Percentiles rank a stretch among this genome's conserved stretches.
These are phyloP conservation scores for Starmera pachycereana DNA, from an alignment of 805 yeast species.

Conservation along the genomic window DNA sequence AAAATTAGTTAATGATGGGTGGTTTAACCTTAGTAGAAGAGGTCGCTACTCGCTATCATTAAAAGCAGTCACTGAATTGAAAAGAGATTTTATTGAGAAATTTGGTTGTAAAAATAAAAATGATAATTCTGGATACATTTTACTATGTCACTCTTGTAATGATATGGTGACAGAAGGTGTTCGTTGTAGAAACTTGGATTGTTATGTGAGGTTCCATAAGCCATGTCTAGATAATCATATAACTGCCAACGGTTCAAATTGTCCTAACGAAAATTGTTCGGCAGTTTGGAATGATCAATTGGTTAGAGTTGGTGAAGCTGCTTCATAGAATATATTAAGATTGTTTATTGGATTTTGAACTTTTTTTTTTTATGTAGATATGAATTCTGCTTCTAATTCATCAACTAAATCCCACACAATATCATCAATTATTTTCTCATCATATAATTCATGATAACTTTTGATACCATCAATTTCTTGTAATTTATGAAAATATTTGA, in stretches of 20 bases:
- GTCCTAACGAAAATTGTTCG: slow-evolving; percentile 23
- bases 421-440: slow-evolving; percentile 69
- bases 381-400: slow-evolving; percentile 58
- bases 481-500: slow-evolving; percentile 32
- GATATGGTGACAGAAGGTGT: slow-evolving; percentile 45
- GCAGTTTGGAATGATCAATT: slow-evolving; percentile 8
- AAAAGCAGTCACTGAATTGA: slow-evolving; percentile 37
- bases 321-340: background rate
- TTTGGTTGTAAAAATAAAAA: slow-evolving; percentile 25
- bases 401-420: slow-evolving; percentile 77
- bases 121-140: slow-evolving; percentile 26
- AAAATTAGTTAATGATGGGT: slow-evolving; percentile 37
- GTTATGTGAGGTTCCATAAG: slow-evolving; percentile 35
- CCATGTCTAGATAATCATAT: slow-evolving; percentile 34
- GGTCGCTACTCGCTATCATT: slow-evolving; percentile 28
- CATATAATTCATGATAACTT: slow-evolving; percentile 50
- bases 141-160: slow-evolving; percentile 38
- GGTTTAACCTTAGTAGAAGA: slow-evolving; percentile 31
- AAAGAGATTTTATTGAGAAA: slow-evolving; percentile 30
- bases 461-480: slow-evolving; percentile 26
- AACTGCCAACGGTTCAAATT: slow-evolving; percentile 21
- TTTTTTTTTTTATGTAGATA: slow-evolving; percentile 20
- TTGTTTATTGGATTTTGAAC: slow-evolving; percentile 2
- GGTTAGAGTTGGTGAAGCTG: slow-evolving; percentile 11
- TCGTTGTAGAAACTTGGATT: slow-evolving; percentile 24